phyloP scores from a whole-genome alignment of 2,329 filamentous ascomycete species.

The Aureobasidium leucospermi region DNA sequence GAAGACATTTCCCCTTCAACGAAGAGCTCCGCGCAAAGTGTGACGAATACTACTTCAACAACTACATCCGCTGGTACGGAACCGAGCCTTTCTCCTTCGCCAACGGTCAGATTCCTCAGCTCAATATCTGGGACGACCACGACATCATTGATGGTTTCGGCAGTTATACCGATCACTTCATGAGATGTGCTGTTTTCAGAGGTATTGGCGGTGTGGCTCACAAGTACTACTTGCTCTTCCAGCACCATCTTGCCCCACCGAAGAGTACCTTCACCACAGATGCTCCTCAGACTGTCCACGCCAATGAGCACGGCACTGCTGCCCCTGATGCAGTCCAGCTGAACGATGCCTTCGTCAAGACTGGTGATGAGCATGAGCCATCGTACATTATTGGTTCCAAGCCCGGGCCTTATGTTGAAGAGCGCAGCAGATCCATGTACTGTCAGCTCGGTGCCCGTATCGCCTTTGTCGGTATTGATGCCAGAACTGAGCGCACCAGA shows the following conservation, averaged over 20 bases:
- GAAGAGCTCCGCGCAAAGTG: slow-evolving; percentile 55
- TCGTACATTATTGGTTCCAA: slow-evolving; percentile 73
- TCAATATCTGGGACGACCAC: slow-evolving; percentile 60
- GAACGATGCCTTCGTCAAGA: slow-evolving; percentile 64
- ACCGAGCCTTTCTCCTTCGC: slow-evolving; percentile 54
- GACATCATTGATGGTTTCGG: slow-evolving; percentile 63
- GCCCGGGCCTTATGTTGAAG: slow-evolving; percentile 61
- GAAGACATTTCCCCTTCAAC: slow-evolving; percentile 54
- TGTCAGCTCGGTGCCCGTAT: slow-evolving; percentile 59
- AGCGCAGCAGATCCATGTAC: slow-evolving; percentile 54
- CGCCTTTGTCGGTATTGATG: slow-evolving; percentile 54
- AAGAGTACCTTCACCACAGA: slow-evolving; percentile 79
- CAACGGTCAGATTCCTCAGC: slow-evolving; percentile 55
- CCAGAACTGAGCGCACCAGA: slow-evolving; percentile 68
- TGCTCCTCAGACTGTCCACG: slow-evolving; percentile 47
- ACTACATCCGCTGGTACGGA: slow-evolving; percentile 61
- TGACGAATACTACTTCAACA: slow-evolving; percentile 56
- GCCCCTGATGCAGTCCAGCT: slow-evolving; percentile 65
- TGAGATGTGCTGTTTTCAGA: slow-evolving; percentile 57
- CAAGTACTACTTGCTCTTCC: slow-evolving; percentile 57
- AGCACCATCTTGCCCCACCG: slow-evolving; percentile 74
- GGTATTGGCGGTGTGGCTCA: slow-evolving; percentile 54
- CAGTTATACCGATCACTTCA: slow-evolving; percentile 60
- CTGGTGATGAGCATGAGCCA: slow-evolving; percentile 51
- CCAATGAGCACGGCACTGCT: slow-evolving; percentile 33